Percentiles rank a stretch among this genome's conserved stretches.
phyloP scores from a whole-genome alignment of 768 basidiomycete species.

The Lentinus tigrinus region DNA sequence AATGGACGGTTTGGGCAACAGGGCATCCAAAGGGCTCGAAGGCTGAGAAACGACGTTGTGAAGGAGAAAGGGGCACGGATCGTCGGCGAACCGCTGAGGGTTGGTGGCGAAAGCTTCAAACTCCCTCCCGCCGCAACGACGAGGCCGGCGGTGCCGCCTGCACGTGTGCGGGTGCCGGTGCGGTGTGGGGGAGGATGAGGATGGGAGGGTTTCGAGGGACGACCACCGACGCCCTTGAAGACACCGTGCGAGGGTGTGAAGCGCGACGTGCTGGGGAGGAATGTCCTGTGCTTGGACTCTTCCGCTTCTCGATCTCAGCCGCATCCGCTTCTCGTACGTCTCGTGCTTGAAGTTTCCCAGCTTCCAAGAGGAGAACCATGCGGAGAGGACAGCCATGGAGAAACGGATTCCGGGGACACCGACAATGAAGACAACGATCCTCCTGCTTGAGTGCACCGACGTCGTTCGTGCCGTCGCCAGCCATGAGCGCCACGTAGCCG shows the following conservation, averaged over 20 bases:
- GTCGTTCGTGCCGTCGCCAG: too few relatives aligned
- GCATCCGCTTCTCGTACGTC: slow-evolving; percentile 89
- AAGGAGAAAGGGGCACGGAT: slow-evolving; percentile 91
- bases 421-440: slow-evolving; percentile 96
- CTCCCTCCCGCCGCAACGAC: slow-evolving; percentile 32
- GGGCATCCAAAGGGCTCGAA: slow-evolving; percentile 96
- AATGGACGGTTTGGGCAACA: slow-evolving; percentile 89
- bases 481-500: too few relatives aligned
- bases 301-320: slow-evolving; percentile 95
- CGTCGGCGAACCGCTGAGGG: slow-evolving; percentile 55
- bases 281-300: slow-evolving; percentile 49
- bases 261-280: slow-evolving; percentile 68
- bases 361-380: slow-evolving; percentile 97
- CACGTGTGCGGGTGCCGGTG: slow-evolving; percentile 52
- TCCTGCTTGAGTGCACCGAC: too few relatives aligned
- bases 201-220: slow-evolving; percentile 66
- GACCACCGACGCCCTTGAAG: slow-evolving; percentile 43
- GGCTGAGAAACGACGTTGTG: slow-evolving; percentile 91
- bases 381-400: slow-evolving; percentile 93
- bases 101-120: slow-evolving; percentile 59
- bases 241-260: slow-evolving; percentile 74
- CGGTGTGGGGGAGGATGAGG: slow-evolving; percentile 59
- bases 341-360: slow-evolving; percentile 92
- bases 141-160: slow-evolving; percentile 29
- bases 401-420: slow-evolving; percentile 96